Conservation (phyloP, 129 eudicot species). For the Lactuca sativa region DNA sequence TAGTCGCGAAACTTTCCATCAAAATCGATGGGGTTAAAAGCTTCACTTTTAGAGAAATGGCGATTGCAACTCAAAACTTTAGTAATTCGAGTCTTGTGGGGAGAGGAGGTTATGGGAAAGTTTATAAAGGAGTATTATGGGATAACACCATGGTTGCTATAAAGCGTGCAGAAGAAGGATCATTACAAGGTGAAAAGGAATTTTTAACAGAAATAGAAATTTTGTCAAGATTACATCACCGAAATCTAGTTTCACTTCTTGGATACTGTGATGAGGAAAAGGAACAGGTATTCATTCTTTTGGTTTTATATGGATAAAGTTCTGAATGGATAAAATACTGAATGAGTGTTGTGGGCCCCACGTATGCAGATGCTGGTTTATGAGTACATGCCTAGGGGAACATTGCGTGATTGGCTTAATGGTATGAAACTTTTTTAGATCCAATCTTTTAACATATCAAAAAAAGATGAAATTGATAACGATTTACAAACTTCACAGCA, state of each 20-base stretch:
- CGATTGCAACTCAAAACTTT: constrained; percentile 57
- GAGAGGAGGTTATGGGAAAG: constrained; percentile 89
- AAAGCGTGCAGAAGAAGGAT: constrained; percentile 86
- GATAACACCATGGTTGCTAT: constrained; percentile 63
- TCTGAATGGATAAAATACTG: not conserved
- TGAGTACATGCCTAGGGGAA: constrained; percentile 85
- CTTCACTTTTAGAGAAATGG: constrained; percentile 72
- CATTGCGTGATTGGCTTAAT: constrained; percentile 70
- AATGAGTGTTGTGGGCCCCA: not conserved
- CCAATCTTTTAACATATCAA: not conserved
- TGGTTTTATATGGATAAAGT: not conserved
- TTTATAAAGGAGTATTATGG: constrained; percentile 60
- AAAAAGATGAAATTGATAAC: not conserved
- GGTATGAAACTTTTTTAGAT: constrained; percentile 41
- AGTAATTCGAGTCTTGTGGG: constrained; percentile 54
- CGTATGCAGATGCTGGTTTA: constrained; percentile 77
- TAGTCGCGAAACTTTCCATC: constrained; percentile 66
- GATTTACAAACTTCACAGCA: constrained; percentile 32
- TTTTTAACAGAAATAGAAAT: constrained; percentile 81
- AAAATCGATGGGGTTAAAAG: constrained; percentile 72
- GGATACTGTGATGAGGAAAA: constrained; percentile 86
- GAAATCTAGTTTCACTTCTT: constrained; percentile 73
- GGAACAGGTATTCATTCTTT: constrained; percentile 64
- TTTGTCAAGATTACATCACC: constrained; percentile 84
- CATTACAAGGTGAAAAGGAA: constrained; percentile 86